Evolutionary conservation across 352 stramenopile genomes (phyloP), one percentile per base, ranked within the genome.

Genomic region (Peronosclerospora sorghi): DNA sequence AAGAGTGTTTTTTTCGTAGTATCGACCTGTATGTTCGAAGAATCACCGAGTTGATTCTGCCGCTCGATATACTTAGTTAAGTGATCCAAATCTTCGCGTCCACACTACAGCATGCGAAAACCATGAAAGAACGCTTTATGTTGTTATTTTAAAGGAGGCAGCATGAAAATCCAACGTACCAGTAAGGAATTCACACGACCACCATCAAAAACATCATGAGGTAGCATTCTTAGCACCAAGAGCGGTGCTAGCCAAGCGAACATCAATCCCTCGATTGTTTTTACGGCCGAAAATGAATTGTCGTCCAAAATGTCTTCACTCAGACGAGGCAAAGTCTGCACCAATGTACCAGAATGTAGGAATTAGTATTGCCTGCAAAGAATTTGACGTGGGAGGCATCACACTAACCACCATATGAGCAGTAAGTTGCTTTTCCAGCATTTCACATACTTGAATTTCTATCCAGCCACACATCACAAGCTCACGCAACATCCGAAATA

Each of bases 211-310:
- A 29, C 36, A 4, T 43, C 13, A 20, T 60, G 56, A 30, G 73
- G 70, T 13, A 85, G 44, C 34, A 85, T 62, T 30, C 75, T 68
- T n/a, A 87, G 55, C 7, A 84, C 59, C 12, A 87, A 47, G 15
- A 81, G 59, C 0, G 75, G 73, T 2, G 70, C 68, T 4, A 87
- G 51, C 3, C 68, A 59, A 20, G 63, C 62, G 61, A 87, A 87
- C 17, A 87, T 45, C 2, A 87, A 46, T 2, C 42, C 48, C 37
- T 84, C 70, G 14, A 81, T 56, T 5, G 48, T 46, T 32, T 45
- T 53, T 8, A 51, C 39, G 1, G 66, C 46, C 4, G 45, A 47
- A 9, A 42, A 8, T 2, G 71, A 81, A 8, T 65, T 39, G 35
- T 83, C 64, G 21, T 72, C 51, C 15, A 87, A 37, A 0, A 79